phyloP scores from a whole-genome alignment of 371 early-diverging fungal species.

The Fennellomyces sp. region DNA sequence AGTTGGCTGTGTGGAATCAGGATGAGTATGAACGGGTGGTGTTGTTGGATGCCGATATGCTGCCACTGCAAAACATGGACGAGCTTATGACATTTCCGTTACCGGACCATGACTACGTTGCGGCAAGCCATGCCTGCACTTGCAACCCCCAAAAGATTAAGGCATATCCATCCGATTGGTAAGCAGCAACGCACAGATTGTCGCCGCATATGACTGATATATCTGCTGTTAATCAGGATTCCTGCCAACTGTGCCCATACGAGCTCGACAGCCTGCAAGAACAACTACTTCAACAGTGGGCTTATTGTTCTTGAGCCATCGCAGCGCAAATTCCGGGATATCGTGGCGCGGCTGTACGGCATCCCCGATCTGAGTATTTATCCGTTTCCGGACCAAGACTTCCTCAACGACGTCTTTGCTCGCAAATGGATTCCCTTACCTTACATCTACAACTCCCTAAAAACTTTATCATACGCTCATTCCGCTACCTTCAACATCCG shows the following conservation, averaged over 20 bases:
- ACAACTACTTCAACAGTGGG: conserved; percentile 56
- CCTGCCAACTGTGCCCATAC: conserved; percentile 50
- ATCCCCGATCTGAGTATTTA: conserved; percentile 24
- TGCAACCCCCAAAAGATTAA: conserved; percentile 44
- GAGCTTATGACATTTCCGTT: conserved; percentile 51
- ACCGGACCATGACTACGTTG: conserved; percentile 21
- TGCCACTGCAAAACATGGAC: conserved; percentile 79
- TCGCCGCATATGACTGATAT: background rate
- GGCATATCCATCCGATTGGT: conserved; percentile 46
- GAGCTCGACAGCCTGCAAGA: background rate
- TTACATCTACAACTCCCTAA: conserved; percentile 56
- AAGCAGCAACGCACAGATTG: background rate
- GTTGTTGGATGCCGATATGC: conserved; percentile 87
- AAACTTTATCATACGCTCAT: conserved; percentile 41
- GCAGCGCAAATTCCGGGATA: conserved; percentile 22
- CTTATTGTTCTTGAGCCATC: conserved; percentile 47
- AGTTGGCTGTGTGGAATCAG: conserved; percentile 80
- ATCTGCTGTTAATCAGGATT: conserved; percentile 25
- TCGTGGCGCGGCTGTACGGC: conserved; percentile 22
- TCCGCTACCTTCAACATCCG: conserved; percentile 33
- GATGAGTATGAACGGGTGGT: conserved; percentile 63
- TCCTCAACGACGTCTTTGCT: conserved; percentile 45
- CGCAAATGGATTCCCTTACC: conserved; percentile 35
- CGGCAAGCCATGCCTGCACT: conserved; percentile 48
- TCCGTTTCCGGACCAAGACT: conserved; percentile 56